Conservation (phyloP, 2,329 filamentous ascomycete species). For the Talaromyces marneffei region DNA sequence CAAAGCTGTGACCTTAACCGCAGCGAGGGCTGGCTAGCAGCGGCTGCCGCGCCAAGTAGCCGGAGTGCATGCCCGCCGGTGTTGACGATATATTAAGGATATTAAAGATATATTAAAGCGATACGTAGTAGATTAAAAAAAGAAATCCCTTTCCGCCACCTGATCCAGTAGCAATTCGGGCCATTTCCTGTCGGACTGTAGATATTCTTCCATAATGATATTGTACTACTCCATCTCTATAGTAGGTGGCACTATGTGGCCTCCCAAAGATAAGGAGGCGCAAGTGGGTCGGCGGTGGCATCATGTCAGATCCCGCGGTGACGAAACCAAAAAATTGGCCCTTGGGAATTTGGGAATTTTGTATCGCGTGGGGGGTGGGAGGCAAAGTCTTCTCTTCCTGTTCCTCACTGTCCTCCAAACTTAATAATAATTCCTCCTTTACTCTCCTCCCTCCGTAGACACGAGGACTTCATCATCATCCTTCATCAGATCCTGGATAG, state of each 20-base stretch:
- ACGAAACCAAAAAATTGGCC: slow-evolving; percentile 4
- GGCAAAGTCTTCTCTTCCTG: neutral
- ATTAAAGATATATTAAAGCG: no score
- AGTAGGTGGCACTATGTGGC: neutral
- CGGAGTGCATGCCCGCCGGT: neutral
- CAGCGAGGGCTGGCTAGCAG: neutral
- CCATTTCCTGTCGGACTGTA: no score
- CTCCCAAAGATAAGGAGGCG: neutral
- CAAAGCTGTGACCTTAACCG: slow-evolving; percentile 33
- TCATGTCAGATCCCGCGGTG: slow-evolving; percentile 9
- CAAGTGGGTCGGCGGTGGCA: slow-evolving; percentile 2
- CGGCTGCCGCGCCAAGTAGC: neutral
- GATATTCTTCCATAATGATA: no score
- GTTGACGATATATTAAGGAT: neutral
- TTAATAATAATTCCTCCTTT: neutral
- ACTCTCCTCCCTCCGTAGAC: neutral
- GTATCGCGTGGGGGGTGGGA: neutral
- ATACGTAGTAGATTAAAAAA: neutral
- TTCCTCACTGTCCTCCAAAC: neutral
- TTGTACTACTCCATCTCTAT: no score
- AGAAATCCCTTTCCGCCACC: neutral
- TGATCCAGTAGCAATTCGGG: neutral
- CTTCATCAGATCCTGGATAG: no score
- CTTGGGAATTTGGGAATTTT: neutral
- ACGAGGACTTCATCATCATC: neutral